Evolutionary conservation across 768 basidiomycete species (phyloP).

Genomic region (Galerina sulciceps): DNA sequence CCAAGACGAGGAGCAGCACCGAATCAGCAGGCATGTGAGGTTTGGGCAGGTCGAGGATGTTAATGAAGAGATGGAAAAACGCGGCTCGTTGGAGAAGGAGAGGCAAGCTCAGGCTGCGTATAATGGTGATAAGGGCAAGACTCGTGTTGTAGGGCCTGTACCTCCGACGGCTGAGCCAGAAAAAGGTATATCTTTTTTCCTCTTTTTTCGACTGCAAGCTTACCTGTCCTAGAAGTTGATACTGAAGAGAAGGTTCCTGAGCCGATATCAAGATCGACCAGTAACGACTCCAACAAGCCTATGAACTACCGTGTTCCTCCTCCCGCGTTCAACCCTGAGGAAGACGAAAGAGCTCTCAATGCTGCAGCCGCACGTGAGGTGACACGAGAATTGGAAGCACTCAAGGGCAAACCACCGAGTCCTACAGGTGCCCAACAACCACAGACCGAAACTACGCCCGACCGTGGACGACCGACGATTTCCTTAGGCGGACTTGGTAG

Average conservation of each 20-base stretch:
- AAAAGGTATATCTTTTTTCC: neutral
- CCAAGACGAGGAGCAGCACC: constrained; percentile 24
- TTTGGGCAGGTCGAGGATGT: constrained; percentile 47
- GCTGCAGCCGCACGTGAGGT: constrained; percentile 74
- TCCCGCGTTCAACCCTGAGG: constrained; percentile 39
- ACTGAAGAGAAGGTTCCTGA: neutral
- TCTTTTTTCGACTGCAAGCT: neutral
- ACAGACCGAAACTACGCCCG: constrained; percentile 15
- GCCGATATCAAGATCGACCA: neutral
- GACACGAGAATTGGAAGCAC: constrained; percentile 63
- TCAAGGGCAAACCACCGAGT: constrained; percentile 39
- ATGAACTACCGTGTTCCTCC: constrained; percentile 36
- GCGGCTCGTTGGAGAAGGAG: constrained; percentile 22
- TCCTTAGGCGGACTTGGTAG: constrained; percentile 3
- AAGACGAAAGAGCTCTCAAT: constrained; percentile 60
- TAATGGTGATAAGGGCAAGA: neutral
- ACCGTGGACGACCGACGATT: constrained; percentile 14
- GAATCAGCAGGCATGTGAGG: constrained; percentile 41
- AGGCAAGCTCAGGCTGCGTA: constrained; percentile 1
- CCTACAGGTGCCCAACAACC: constrained; percentile 9
- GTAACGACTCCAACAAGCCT: neutral
- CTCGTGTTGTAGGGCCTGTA: neutral
- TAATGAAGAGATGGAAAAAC: constrained; percentile 37
- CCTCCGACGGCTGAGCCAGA: neutral
- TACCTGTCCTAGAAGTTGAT: neutral